Base-by-base conservation (phyloP, 2,329 filamentous ascomycete genomes). In the Cordyceps javanica region DNA sequence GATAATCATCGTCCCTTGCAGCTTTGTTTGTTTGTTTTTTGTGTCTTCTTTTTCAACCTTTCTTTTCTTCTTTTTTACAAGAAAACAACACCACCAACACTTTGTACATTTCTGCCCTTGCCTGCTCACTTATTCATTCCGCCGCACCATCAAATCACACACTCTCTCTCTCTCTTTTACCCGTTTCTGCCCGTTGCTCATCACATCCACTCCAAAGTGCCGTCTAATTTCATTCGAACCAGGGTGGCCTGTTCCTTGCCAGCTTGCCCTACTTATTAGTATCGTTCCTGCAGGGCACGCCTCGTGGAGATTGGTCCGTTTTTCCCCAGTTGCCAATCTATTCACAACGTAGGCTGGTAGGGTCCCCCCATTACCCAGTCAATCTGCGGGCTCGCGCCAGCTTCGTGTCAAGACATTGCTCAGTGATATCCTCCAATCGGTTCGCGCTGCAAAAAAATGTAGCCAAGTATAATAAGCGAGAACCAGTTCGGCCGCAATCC, bases 221-320 rank as follows among this genome's bases (percentile, higher is more conserved):
- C 44, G 34, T 56, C 54, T 50, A 48, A 56, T 56, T 19, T 56
- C 49, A 56, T 36, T 56, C 44, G 44, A 26, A 25, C 54, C 54
- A 34, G 54, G 54, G 54, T 56, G 26, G 38, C 41, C 39, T 45
- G 39, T 32, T 32, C 25, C 26, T 38, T 7, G 13, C n/a, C n/a
- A n/a, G n/a, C n/a, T n/a, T n/a, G n/a, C n/a, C n/a, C n/a, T n/a
- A n/a, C n/a, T n/a, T n/a, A n/a, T n/a, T n/a, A 38, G 23, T 16
- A 41, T 32, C 21, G 32, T 50, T 51, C 48, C 23, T 26, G 23
- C 23, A 25, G 23, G n/a, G n/a, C n/a, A n/a, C 19, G n/a, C 16
- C 50, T 41, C 50, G 50, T 52, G 50, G 16, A 30, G 50, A 42
- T 52, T 52, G 38, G 39, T 44, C 51, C 26, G n/a, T 41, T 52